Conservation (phyloP, 352 stramenopile genomes). For the Pythium rhizo-oryzae region DNA sequence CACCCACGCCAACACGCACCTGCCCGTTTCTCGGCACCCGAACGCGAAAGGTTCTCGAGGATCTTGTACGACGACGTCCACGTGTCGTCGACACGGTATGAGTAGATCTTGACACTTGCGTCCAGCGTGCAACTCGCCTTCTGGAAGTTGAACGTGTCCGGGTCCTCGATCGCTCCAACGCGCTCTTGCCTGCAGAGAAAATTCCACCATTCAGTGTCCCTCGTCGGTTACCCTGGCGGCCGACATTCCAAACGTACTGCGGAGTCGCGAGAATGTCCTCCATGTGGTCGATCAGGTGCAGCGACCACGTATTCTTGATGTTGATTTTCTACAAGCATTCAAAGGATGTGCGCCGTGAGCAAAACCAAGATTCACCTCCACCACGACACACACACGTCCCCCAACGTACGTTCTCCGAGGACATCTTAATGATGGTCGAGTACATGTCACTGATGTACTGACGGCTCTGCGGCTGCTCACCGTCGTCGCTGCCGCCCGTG, state of each 20-base stretch:
- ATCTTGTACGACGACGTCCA: constrained; percentile 98
- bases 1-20: not conserved
- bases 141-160: constrained; percentile 95
- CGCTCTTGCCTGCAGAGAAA: constrained; percentile 11
- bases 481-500: constrained; percentile 8
- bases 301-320: constrained; percentile 96
- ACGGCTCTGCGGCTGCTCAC: constrained; percentile 37
- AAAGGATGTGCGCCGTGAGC: too few relatives aligned
- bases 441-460: constrained; percentile 93
- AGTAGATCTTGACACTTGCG: constrained; percentile 99
- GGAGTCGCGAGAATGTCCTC: constrained; percentile 90
- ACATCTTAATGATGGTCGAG: constrained; percentile 92
- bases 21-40: constrained; percentile 56
- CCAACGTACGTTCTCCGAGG: constrained; percentile 82
- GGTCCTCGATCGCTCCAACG: constrained; percentile 38
- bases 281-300: constrained; percentile 98
- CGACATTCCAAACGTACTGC: constrained; percentile 36
- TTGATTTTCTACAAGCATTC: constrained; percentile 94
- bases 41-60: constrained; percentile 96
- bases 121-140: constrained; percentile 98
- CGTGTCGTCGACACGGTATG: constrained; percentile 98
- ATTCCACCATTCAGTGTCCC: not conserved
- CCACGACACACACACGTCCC: not conserved
- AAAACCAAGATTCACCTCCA: not conserved
- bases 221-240: not conserved